Percentiles rank a stretch among this genome's conserved stretches.
These are phyloP conservation scores for Filobasidium uniguttulatum DNA, from an alignment of 1,284 basidiomycete genomes.

Conservation along the genomic window DNA sequence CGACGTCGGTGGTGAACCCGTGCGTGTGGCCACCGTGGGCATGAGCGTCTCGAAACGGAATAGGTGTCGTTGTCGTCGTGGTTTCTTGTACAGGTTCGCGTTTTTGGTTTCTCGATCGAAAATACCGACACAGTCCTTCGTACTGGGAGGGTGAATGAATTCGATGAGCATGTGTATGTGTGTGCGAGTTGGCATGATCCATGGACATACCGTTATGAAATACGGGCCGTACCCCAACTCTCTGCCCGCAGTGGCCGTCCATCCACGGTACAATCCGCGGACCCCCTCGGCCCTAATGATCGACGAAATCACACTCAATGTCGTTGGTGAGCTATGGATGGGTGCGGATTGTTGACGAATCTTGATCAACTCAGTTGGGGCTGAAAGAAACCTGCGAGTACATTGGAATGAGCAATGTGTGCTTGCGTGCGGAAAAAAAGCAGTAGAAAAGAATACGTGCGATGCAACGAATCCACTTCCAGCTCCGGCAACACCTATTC, in stretches of 20 bases:
- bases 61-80: background rate
- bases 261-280: slow-evolving; percentile 60
- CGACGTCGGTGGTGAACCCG: slow-evolving; percentile 2
- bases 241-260: slow-evolving; percentile 54
- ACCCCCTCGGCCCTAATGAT: slow-evolving; percentile 49
- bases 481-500: slow-evolving; percentile 60
- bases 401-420: background rate
- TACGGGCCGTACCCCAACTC: slow-evolving; percentile 72
- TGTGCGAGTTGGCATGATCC: slow-evolving; percentile 10
- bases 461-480: slow-evolving; percentile 62
- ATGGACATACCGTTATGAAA: slow-evolving; percentile 51
- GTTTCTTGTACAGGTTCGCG: slow-evolving; percentile 17
- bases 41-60: background rate
- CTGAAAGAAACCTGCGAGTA: slow-evolving; percentile 50
- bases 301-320: slow-evolving; percentile 43
- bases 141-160: slow-evolving; percentile 37
- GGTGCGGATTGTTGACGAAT: slow-evolving; percentile 54
- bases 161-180: background rate
- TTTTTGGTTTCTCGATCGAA: slow-evolving; percentile 29
- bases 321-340: slow-evolving; percentile 35
- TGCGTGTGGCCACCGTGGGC: background rate
- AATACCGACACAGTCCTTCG: slow-evolving; percentile 55
- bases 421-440: background rate
- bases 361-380: slow-evolving; percentile 73
- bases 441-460: slow-evolving; percentile 34